Base-by-base conservation (phyloP, 2,329 filamentous ascomycete species). In the Colletotrichum paranaense region DNA sequence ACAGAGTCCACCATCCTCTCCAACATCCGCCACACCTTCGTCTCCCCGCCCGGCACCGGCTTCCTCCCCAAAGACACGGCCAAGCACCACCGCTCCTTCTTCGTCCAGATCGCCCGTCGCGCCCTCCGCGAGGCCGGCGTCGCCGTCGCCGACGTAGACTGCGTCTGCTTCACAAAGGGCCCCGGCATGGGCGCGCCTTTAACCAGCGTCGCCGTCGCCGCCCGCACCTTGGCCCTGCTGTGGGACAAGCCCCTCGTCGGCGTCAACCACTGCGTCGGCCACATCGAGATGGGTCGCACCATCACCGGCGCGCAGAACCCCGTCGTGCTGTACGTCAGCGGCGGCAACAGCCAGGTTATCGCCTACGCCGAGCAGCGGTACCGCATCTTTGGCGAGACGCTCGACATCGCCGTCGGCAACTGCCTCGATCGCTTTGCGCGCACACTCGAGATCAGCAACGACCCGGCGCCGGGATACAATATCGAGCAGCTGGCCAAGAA, bases 31-130 rank as follows among this genome's bases (percentile, higher is more conserved):
- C 94, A 98, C 86, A 99, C 97, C 24, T 99, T 96, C 85, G 89
- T 93, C 78, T 94, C 96, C 57, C 96, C 97, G 4, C 95, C 97
- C 0, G 97, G 97, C 56, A 94, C 95, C 73, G 97, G 97, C 5
- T 98, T 99, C 84, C 90, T 98, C 5, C 97, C 97, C 74, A 98
- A 98, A 82, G 97, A 99, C 85, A 98, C 96, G 1, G 97, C 97
- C 19, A 90, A 91, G 65, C 97, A 99, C 85, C 97, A 99, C 88
- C 92, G 97, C 76, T 82, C 91, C 80, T 94, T 93, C 91, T 94
- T 98, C 75, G 93, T 95, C 19, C 86, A 88, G 28, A 87, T 98
- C n/a, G 93, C 97, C 22, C 94, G 92, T 77, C 89, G 91, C 74
- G 94, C 96, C 5, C 90, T 99, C 75, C 86, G 88, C 70, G 91